Conservation (phyloP, 352 stramenopile genomes). For the Globisporangium acanthophoron region DNA sequence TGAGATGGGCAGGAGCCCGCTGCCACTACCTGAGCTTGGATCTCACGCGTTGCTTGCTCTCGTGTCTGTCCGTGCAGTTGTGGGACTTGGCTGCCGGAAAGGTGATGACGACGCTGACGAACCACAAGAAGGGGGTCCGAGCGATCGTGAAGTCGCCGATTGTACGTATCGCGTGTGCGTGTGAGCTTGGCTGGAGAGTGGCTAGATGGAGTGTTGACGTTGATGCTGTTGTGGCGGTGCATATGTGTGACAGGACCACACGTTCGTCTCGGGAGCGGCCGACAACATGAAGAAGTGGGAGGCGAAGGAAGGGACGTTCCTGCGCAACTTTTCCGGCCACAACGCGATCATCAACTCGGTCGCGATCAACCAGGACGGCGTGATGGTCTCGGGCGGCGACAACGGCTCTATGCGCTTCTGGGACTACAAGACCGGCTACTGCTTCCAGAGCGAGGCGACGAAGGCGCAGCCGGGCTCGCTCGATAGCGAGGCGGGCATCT, state of each 20-base stretch:
- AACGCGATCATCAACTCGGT: slow-evolving; percentile 98
- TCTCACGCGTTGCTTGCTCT: neutral
- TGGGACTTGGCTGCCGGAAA: slow-evolving; percentile 99
- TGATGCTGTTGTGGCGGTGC: too few relatives aligned
- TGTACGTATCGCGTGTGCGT: slow-evolving; percentile 22
- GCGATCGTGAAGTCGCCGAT: slow-evolving; percentile 87
- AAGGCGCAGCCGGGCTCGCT: slow-evolving; percentile 94
- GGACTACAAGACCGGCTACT: slow-evolving; percentile 98
- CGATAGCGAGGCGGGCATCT: slow-evolving; percentile 98
- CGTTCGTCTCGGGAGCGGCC: slow-evolving; percentile 96
- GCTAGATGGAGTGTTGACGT: neutral
- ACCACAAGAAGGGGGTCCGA: slow-evolving; percentile 98
- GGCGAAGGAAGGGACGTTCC: slow-evolving; percentile 91
- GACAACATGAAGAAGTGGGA: slow-evolving; percentile 99
- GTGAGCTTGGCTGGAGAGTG: neutral
- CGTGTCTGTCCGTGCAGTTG: slow-evolving; percentile 35
- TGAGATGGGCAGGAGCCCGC: too few relatives aligned
- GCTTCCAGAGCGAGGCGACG: slow-evolving; percentile 95
- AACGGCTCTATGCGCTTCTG: slow-evolving; percentile 98
- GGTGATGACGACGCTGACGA: slow-evolving; percentile 98
- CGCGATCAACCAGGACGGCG: slow-evolving; percentile 97
- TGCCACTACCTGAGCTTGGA: neutral
- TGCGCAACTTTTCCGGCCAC: slow-evolving; percentile 97
- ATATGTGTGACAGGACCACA: slow-evolving; percentile 79
- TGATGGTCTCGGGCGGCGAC: slow-evolving; percentile 95